A percentile compares a stretch with the other conserved stretches of the same genome.
Evolutionary conservation across 2,329 filamentous ascomycete species (phyloP).

Genomic region (Nemania bipapillata): DNA sequence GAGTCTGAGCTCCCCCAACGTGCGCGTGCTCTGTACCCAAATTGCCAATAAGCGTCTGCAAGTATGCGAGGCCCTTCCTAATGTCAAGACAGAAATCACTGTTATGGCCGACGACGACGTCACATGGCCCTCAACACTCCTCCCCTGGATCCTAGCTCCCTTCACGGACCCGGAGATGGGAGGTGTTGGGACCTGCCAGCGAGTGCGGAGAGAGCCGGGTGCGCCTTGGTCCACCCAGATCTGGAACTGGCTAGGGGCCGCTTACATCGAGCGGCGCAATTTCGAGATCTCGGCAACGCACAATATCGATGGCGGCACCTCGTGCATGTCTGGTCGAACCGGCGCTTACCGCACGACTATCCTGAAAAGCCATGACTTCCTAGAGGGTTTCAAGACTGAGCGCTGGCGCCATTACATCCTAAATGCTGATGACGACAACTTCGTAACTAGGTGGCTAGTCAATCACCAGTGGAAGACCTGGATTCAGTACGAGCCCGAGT

Average conservation of each 20-base stretch:
- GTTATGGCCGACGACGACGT: slow-evolving; percentile 97
- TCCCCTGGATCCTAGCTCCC: slow-evolving; percentile 91
- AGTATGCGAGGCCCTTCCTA: slow-evolving; percentile 88
- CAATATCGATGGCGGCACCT: slow-evolving; percentile 93
- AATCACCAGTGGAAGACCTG: slow-evolving; percentile 92
- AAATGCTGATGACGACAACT: slow-evolving; percentile 98
- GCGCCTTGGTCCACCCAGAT: slow-evolving; percentile 69
- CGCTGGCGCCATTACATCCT: slow-evolving; percentile 88
- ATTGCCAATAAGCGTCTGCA: slow-evolving; percentile 97
- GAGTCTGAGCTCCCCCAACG: slow-evolving; percentile 67
- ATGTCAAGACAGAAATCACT: slow-evolving; percentile 84
- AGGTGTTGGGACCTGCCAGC: slow-evolving; percentile 91
- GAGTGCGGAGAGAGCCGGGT: slow-evolving; percentile 75
- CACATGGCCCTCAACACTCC: slow-evolving; percentile 84
- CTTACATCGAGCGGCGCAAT: slow-evolving; percentile 92
- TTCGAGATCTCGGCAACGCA: slow-evolving; percentile 97
- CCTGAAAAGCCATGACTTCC: slow-evolving; percentile 84
- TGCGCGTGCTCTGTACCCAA: slow-evolving; percentile 78
- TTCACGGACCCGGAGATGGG: slow-evolving; percentile 87
- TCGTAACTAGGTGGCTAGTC: slow-evolving; percentile 95
- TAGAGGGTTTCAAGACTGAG: slow-evolving; percentile 89
- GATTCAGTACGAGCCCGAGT: slow-evolving; percentile 92
- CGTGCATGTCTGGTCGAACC: slow-evolving; percentile 93
- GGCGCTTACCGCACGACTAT: slow-evolving; percentile 92
- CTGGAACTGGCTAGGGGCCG: slow-evolving; percentile 90